A percentile compares a stretch with the other conserved stretches of the same genome.
These are phyloP conservation scores for Melanomma pulvis-pyrius DNA, from an alignment of 495 filamentous ascomycete species.

Conservation along the genomic window DNA sequence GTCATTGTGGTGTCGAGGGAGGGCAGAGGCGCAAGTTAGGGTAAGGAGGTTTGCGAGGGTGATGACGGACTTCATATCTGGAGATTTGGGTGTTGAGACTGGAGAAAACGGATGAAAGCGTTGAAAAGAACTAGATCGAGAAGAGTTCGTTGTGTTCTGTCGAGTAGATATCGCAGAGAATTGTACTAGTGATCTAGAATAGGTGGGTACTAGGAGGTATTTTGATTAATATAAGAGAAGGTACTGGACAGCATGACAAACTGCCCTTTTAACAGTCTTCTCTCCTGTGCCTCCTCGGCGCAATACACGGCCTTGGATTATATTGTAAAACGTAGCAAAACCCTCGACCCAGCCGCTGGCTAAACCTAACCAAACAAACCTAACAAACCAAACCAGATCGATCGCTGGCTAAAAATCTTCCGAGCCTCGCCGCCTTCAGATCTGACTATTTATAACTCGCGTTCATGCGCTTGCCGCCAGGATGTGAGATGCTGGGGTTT, in stretches of 20 bases:
- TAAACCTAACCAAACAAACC: background rate
- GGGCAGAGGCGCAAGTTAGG: background rate
- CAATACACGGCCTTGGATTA: too few species aligned
- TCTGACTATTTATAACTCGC: background rate
- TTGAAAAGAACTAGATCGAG: background rate
- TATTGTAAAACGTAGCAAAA: too few species aligned
- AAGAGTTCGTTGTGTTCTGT: too few species aligned
- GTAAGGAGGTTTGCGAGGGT: background rate
- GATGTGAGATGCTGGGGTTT: background rate
- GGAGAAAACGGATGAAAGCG: background rate
- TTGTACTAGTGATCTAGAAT: too few species aligned
- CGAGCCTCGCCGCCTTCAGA: background rate
- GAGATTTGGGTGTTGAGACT: background rate
- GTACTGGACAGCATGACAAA: too few species aligned
- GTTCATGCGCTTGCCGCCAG: background rate
- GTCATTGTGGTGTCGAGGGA: background rate
- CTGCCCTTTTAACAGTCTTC: too few species aligned
- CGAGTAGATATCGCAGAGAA: too few species aligned
- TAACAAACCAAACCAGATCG: background rate
- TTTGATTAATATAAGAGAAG: too few species aligned
- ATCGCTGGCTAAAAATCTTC: background rate
- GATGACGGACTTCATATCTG: background rate
- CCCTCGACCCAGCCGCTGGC: background rate
- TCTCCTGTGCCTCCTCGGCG: too few species aligned
- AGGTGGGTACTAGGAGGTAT: too few species aligned